phyloP scores from a whole-genome alignment of 306 rosid genomes.

The Ziziphus jujuba region DNA sequence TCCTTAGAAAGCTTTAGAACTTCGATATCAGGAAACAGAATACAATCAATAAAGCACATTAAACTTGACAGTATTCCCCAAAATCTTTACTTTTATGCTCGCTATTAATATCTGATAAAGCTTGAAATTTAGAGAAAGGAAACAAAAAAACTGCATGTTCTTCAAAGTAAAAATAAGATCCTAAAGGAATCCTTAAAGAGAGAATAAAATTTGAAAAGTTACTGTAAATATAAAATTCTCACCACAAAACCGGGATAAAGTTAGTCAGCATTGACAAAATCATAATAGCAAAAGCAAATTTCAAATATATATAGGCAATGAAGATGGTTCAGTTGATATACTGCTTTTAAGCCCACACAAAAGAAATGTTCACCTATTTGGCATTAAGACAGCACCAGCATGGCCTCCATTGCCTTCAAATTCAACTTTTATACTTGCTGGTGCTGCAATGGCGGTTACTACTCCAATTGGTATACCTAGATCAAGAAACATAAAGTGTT shows the following conservation, averaged over 20 bases:
- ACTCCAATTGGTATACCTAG: slow-evolving; percentile 80
- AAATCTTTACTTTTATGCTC: too few relatives aligned
- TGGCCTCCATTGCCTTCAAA: slow-evolving; percentile 97
- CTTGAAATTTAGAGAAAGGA: too few relatives aligned
- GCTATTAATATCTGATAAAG: too few relatives aligned
- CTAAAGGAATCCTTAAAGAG: too few relatives aligned
- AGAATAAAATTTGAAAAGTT: too few relatives aligned
- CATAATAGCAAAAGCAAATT: slow-evolving; percentile 14
- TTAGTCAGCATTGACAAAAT: slow-evolving; percentile 7
- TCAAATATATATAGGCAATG: neutral
- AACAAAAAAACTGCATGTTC: too few relatives aligned
- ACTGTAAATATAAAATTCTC: too few relatives aligned
- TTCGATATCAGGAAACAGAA: neutral
- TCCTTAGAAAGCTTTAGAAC: neutral
- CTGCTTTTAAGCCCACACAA: slow-evolving; percentile 2
- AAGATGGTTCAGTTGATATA: neutral
- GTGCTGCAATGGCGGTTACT: slow-evolving; percentile 95
- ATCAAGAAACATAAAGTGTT: slow-evolving; percentile 13
- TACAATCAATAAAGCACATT: too few relatives aligned
- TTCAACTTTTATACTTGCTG: slow-evolving; percentile 85
- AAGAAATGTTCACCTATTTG: slow-evolving; percentile 57
- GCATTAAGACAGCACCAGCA: slow-evolving; percentile 95
- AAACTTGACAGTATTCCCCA: too few relatives aligned
- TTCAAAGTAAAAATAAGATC: too few relatives aligned
- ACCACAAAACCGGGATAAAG: neutral